Conservation (phyloP, 768 basidiomycete species). For the Ramaria sp. region DNA sequence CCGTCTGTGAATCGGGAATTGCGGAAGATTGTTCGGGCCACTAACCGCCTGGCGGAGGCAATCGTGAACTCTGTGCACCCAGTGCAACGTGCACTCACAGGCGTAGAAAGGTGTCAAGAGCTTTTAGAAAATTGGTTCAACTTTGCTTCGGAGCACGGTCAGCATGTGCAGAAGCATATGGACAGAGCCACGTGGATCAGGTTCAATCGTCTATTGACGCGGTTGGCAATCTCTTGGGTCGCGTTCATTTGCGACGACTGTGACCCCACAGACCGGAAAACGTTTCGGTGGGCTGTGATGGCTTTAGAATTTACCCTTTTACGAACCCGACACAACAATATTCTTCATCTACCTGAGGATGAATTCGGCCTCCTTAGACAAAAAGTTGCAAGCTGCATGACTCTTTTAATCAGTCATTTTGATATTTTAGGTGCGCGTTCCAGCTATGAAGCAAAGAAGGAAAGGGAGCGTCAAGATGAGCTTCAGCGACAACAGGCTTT, state of each 20-base stretch:
- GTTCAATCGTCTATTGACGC: constrained; percentile 78
- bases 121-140: constrained; percentile 88
- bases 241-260: constrained; percentile 98
- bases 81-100: constrained; percentile 58
- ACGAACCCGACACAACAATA: constrained; percentile 80
- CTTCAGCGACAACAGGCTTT: constrained; percentile 42
- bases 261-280: constrained; percentile 88
- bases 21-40: constrained; percentile 81
- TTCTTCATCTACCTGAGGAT: constrained; percentile 75
- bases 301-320: constrained; percentile 88
- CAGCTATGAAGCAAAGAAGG: constrained; percentile 75
- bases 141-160: constrained; percentile 94
- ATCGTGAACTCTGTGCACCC: constrained; percentile 88
- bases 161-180: constrained; percentile 83
- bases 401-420: constrained; percentile 92
- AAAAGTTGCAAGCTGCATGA: constrained; percentile 94
- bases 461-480: constrained; percentile 78
- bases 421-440: constrained; percentile 95
- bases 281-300: constrained; percentile 96
- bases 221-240: constrained; percentile 93
- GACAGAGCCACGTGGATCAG: constrained; percentile 57
- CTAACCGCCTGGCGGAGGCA: constrained; percentile 82
- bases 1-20: constrained; percentile 84
- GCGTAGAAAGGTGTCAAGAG: constrained; percentile 64
- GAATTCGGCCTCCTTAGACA: constrained; percentile 87